A percentile compares a stretch with the other conserved stretches of the same genome.
These are phyloP conservation scores for Xylaria sp. DNA, from an alignment of 2,329 filamentous ascomycete genomes.

Conservation along the genomic window DNA sequence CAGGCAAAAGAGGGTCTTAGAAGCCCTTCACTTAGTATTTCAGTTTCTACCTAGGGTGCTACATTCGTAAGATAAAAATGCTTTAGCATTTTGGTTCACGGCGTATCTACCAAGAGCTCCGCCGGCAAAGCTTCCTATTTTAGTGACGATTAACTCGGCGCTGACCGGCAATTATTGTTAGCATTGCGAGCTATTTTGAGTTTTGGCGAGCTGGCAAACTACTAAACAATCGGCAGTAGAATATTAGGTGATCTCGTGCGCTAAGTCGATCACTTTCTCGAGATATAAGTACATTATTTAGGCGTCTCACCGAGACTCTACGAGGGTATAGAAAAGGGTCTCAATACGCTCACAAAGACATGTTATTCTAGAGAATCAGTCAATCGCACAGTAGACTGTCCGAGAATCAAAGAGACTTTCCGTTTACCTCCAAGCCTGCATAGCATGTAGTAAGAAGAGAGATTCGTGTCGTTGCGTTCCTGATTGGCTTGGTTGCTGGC, in stretches of 20 bases:
- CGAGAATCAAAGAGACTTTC: neutral
- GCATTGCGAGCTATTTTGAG: neutral
- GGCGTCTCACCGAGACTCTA: neutral
- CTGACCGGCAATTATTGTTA: no score
- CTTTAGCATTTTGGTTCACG: no score
- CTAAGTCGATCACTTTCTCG: neutral
- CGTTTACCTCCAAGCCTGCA: neutral
- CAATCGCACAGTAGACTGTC: conserved; percentile 1
- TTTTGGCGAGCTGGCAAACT: neutral
- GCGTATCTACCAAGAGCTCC: no score
- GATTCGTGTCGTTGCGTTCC: conserved; percentile 26
- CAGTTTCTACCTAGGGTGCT: no score
- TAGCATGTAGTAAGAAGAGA: neutral
- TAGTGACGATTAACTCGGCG: no score
- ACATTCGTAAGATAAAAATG: no score
- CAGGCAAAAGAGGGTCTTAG: no score
- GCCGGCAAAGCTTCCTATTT: no score
- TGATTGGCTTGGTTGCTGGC: conserved; percentile 22
- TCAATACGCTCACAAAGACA: no score
- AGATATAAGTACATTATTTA: neutral
- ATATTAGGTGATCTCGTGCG: neutral
- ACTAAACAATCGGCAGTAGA: neutral
- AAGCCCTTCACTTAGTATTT: no score
- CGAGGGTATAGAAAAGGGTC: neutral
- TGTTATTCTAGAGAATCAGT: neutral